Evolutionary conservation across 108 stramenopile genomes (phyloP).

Genomic region (Nannochloropsis oceanica): DNA sequence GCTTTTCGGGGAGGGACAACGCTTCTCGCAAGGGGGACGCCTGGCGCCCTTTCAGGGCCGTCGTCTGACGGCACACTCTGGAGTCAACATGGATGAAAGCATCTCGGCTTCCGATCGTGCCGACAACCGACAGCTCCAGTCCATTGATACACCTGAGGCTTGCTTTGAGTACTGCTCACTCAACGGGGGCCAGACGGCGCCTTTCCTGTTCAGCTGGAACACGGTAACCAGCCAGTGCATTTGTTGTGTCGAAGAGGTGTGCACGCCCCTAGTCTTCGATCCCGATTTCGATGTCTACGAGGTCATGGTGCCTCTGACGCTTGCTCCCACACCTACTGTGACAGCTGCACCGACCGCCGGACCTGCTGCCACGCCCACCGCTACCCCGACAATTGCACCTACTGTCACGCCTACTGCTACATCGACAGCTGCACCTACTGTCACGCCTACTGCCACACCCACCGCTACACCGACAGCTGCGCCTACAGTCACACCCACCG

Average conservation of each 20-base stretch:
- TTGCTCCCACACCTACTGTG: too few relatives aligned
- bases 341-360: too few relatives aligned
- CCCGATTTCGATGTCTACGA: not conserved
- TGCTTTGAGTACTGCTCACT: not conserved
- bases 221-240: not conserved
- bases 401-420: not conserved
- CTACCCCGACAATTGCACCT: not conserved
- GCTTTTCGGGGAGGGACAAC: not conserved
- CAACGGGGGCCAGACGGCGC: not conserved
- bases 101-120: not conserved
- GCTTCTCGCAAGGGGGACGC: not conserved
- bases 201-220: not conserved
- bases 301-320: not conserved
- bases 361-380: not conserved
- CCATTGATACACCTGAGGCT: not conserved
- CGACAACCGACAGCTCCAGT: not conserved
- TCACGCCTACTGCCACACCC: not conserved
- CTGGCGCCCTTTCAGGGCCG: not conserved
- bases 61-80: not conserved
- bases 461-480: not conserved
- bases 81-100: not conserved
- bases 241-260: not conserved
- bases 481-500: not conserved
- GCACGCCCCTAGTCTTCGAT: not conserved
- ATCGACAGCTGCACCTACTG: not conserved